phyloP scores from a whole-genome alignment of 1,139 yeast genomes.

The Sugiyamaella castrensis region DNA sequence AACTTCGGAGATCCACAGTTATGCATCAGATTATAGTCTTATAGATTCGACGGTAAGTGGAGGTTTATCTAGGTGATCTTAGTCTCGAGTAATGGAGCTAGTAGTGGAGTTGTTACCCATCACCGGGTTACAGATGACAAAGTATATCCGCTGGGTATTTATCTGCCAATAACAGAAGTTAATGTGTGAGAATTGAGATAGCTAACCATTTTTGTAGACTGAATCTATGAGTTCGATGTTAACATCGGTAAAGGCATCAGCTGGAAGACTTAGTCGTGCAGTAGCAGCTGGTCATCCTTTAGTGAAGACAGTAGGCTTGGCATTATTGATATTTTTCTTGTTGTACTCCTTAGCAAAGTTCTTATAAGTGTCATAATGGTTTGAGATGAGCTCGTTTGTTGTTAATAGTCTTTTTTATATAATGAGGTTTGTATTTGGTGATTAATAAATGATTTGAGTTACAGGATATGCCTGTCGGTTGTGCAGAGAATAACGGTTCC shows the following conservation, averaged over 20 bases:
- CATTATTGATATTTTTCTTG: constrained; percentile 59
- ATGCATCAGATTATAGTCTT: constrained; percentile 56
- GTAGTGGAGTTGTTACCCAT: no score
- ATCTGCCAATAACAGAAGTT: no score
- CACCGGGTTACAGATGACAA: not conserved
- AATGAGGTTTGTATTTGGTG: no score
- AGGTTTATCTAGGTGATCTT: no score
- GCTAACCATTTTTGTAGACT: constrained; percentile 22
- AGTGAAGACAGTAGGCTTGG: constrained; percentile 56
- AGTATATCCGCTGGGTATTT: no score
- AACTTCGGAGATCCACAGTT: constrained; percentile 60
- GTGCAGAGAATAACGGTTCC: no score
- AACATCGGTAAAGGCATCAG: constrained; percentile 61
- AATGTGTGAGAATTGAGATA: not conserved
- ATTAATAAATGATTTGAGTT: no score
- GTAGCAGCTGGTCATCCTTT: constrained; percentile 56
- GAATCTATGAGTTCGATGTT: constrained; percentile 57
- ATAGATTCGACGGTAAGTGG: constrained; percentile 44
- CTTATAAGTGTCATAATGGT: constrained; percentile 31
- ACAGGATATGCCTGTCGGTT: no score
- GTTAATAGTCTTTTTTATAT: no score
- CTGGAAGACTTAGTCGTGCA: constrained; percentile 62
- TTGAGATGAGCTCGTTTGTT: no score
- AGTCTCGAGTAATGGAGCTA: no score
- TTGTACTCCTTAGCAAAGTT: constrained; percentile 65